These are phyloP conservation scores for Cryptosporidium sp. DNA, from an alignment of 169 alveolate species.

Conservation along the genomic window DNA sequence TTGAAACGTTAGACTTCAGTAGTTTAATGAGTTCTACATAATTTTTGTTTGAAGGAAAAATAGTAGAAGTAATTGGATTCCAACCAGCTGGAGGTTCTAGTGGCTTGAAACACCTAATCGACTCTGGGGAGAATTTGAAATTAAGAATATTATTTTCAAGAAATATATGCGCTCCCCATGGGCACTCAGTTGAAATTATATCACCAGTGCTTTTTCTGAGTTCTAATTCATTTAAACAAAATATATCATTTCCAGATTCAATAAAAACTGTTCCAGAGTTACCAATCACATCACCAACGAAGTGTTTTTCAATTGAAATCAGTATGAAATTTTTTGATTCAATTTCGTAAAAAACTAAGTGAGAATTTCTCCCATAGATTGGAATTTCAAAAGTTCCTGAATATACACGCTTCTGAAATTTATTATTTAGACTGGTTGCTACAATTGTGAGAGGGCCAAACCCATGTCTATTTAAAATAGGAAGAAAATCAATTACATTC, in stretches of 20 bases:
- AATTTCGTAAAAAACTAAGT: constrained; percentile 28
- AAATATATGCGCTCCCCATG: constrained; percentile 52
- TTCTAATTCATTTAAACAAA: constrained; percentile 51
- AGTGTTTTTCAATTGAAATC: constrained; percentile 39
- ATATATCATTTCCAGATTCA: constrained; percentile 9
- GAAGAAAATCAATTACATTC: constrained; percentile 48
- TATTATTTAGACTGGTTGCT: constrained; percentile 36
- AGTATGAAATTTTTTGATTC: constrained; percentile 29
- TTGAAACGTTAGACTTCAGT: background rate
- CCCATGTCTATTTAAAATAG: constrained; percentile 33
- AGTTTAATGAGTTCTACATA: constrained; percentile 19
- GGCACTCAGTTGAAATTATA: constrained; percentile 42
- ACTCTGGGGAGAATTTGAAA: constrained; percentile 41
- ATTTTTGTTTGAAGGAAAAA: constrained; percentile 18
- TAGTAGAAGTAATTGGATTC: constrained; percentile 64
- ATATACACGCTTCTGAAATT: constrained; percentile 32
- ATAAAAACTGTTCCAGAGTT: constrained; percentile 33
- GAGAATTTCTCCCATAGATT: constrained; percentile 30
- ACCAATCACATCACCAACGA: constrained; percentile 53
- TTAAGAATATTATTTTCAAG: constrained; percentile 14
- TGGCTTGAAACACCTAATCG: constrained; percentile 10
- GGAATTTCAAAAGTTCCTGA: constrained; percentile 65
- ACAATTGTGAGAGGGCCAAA: constrained; percentile 67
- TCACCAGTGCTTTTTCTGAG: constrained; percentile 14
- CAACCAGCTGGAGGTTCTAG: constrained; percentile 55